These are phyloP conservation scores for Phanerochaete sordida DNA, from an alignment of 768 basidiomycete genomes.

Conservation along the genomic window DNA sequence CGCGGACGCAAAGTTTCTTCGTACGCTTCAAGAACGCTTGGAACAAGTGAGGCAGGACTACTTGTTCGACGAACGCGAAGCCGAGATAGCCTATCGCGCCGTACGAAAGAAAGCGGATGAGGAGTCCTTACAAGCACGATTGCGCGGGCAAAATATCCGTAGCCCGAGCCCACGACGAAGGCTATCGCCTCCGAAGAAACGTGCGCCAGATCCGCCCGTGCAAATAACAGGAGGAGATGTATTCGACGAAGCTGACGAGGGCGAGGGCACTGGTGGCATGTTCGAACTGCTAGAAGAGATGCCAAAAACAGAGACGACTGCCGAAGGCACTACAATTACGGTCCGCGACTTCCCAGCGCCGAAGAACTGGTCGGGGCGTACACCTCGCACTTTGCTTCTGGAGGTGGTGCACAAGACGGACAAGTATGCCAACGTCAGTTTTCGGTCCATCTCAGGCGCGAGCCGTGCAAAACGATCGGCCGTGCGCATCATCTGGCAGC, in stretches of 20 bases:
- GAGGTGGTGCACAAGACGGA: slow-evolving; percentile 69
- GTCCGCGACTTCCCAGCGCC: slow-evolving; percentile 76
- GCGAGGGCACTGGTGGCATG: slow-evolving; percentile 51
- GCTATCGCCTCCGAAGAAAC: slow-evolving; percentile 6
- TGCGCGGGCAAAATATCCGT: slow-evolving; percentile 30
- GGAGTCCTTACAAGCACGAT: slow-evolving; percentile 38
- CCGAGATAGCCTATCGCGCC: slow-evolving; percentile 50
- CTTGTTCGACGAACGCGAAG: slow-evolving; percentile 68
- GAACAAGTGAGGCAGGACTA: slow-evolving; percentile 51
- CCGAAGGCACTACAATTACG: slow-evolving; percentile 47
- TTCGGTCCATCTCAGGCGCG: slow-evolving; percentile 58
- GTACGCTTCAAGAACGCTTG: slow-evolving; percentile 43
- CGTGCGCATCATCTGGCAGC: slow-evolving; percentile 72
- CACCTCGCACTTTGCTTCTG: slow-evolving; percentile 69
- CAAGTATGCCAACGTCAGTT: slow-evolving; percentile 72
- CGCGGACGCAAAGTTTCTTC: slow-evolving; percentile 27
- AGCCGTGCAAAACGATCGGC: slow-evolving; percentile 74
- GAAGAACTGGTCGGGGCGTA: slow-evolving; percentile 79
- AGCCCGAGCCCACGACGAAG: background rate
- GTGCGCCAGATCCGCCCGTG: background rate
- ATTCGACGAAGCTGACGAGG: slow-evolving; percentile 51
- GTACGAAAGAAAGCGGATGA: slow-evolving; percentile 51
- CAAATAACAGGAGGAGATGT: slow-evolving; percentile 33
- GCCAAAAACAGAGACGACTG: slow-evolving; percentile 52
- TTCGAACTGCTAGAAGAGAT: slow-evolving; percentile 71